Evolutionary conservation across 768 basidiomycete genomes (phyloP), one percentile per base, ranked within the genome.

Genomic region (Hirschioporus abietinus): DNA sequence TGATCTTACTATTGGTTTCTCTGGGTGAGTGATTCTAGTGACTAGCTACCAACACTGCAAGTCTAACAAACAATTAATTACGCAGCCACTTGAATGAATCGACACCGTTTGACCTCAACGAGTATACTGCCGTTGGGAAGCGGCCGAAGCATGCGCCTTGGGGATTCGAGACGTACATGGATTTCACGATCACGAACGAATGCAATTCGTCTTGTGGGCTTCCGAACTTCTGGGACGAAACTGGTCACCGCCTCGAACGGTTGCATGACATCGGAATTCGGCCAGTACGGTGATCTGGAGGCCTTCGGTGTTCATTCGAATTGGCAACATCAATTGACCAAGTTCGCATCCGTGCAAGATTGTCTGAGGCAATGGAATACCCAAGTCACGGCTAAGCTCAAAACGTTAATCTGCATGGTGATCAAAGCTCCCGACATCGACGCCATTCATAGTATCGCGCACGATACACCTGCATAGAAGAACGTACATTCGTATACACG

Each of bases 231-330:
- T 96, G 92, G 91, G 76, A 84, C 59, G 88, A 95, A 63, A 86
- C 89, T 36, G 35, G 35, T 83, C 9, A 76, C 85, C n/a, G 77
- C 87, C 65, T 78, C 81, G 65, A 78, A 83, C 63, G 95, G 95
- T 23, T 97, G 95, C 76, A 80, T 88, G 69, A 74, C 78, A 17
- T 95, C 92, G 20, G 93, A 95, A 68, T 96, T 96, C 71, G 95
- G 96, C 77, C 95, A 96, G 68, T 97, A 91, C 71, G 95, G 95
- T 69, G 95, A 97, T 94, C 87, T 94, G 87, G 95, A 97, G 76
- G 95, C 95, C 69, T 96, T 96, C 74, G 95, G 95, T 89, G 95
- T 96, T 35, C 92, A 93, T 77, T 92, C 91, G 59, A 90, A 93
- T 78, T 95, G 88, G 91, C 86, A 96, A 74, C 95, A 95, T 83